Base-by-base conservation (phyloP, 2,329 filamentous ascomycete species). In the Ceratocystis eucalypticola region DNA sequence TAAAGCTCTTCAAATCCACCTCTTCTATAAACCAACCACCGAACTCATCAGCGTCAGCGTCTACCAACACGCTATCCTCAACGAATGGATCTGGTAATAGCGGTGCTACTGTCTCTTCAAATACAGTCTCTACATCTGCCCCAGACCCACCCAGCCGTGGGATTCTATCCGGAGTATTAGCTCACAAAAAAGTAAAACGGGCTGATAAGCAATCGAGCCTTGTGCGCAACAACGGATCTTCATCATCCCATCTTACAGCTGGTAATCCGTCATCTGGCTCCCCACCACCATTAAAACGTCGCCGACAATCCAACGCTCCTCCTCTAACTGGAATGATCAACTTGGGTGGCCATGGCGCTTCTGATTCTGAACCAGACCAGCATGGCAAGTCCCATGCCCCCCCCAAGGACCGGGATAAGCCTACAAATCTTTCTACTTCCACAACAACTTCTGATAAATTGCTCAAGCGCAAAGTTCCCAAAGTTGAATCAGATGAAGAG, bases 401-500 rank as follows among this genome's bases (percentile, higher is more conserved):
- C 59, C 68, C 77, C 59, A 79, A 79, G 70, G 78, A 84, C 70
- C 80, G 80, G 70, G 78, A 76, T 61, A 82, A 78, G 69, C 73
- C 77, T 1, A 74, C 76, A 15, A 68, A 66, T n/a, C 45, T 44
- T 7, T 25, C 53, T 33, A 48, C 45, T 46, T 63, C 45, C 5
- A 30, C 25, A 33, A 15, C 30, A n/a, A 41, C 64, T 5, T 1
- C 33, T 50, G 66, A 68, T 17, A 68, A 68, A n/a, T 46, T 44
- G 20, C 74, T 79, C 68, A 85, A 84, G 73, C 78, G 82, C 64
- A 85, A 83, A 71, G 76, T 79, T 8, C 73, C 77, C 59, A 82
- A 79, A 71, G 73, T 75, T 45, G 82, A 84, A 67, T 85, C 83
- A 20, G 83, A 85, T 61, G 82, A 84, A 69, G 82, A 85, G 67